Percentiles rank a stretch among this genome's conserved stretches.
These are phyloP conservation scores for Quercus rubra DNA, from an alignment of 306 rosid species.

Conservation along the genomic window DNA sequence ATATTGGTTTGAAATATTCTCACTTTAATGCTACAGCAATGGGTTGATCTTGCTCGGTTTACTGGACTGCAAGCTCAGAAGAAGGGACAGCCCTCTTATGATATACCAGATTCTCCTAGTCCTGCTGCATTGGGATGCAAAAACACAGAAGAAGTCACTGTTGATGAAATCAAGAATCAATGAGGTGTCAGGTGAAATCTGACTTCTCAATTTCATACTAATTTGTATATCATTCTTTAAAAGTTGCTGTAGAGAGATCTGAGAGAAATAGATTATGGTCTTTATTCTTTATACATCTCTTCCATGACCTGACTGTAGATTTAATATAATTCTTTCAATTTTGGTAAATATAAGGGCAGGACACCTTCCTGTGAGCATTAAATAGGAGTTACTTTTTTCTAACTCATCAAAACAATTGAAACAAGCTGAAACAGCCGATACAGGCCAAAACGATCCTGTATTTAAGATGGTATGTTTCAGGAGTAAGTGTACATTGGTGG, in stretches of 20 bases:
- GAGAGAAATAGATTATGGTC: conserved; percentile 14
- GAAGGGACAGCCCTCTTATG: conserved; percentile 36
- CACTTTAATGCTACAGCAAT: conserved; percentile 66
- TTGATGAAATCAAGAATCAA: conserved; percentile 59
- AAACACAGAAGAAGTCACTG: conserved; percentile 52
- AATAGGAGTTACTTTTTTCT: neutral
- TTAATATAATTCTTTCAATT: conserved; percentile 8
- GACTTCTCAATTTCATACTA: conserved; percentile 2
- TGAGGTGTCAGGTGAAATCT: conserved; percentile 34
- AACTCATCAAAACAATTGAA: too few relatives aligned
- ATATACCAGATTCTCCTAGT: conserved; percentile 48
- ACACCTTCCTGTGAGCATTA: neutral
- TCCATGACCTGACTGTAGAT: conserved; percentile 7
- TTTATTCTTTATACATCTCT: neutral
- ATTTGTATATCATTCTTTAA: conserved; percentile 23
- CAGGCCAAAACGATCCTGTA: too few relatives aligned
- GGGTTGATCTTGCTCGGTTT: conserved; percentile 85
- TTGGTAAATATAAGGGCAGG: conserved; percentile 9
- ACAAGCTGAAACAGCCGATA: too few relatives aligned
- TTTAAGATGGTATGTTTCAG: too few relatives aligned
- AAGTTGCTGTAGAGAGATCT: conserved; percentile 26
- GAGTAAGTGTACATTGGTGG: too few relatives aligned
- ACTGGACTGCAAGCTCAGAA: conserved; percentile 76
- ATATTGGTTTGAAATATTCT: neutral
- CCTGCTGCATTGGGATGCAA: conserved; percentile 54